Evolutionary conservation across 2,329 filamentous ascomycete genomes (phyloP).

Genomic region (Nemania sp.): DNA sequence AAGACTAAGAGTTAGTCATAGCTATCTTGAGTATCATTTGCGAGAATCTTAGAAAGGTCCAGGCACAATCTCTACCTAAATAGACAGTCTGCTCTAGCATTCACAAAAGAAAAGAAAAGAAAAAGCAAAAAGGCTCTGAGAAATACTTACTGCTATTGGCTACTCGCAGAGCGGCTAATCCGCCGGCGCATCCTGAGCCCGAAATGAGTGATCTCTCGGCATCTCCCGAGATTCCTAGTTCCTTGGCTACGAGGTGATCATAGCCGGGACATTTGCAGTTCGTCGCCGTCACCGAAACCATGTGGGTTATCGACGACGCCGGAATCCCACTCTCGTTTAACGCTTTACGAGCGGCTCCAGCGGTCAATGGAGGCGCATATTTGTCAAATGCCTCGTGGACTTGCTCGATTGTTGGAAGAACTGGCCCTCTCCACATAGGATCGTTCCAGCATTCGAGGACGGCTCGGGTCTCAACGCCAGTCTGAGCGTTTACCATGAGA

Average conservation of each 20-base stretch:
- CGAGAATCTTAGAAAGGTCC: too few relatives aligned
- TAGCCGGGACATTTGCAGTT: constrained; percentile 54
- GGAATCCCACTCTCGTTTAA: constrained; percentile 47
- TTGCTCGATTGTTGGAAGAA: constrained; percentile 44
- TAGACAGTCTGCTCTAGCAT: too few relatives aligned
- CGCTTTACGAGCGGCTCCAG: constrained; percentile 50
- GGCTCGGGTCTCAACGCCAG: constrained; percentile 34
- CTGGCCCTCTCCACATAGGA: constrained; percentile 30
- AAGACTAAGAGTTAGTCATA: too few relatives aligned
- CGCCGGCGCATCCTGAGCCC: constrained; percentile 56
- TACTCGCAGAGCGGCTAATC: constrained; percentile 49
- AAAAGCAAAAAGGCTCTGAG: too few relatives aligned
- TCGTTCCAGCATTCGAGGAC: constrained; percentile 37
- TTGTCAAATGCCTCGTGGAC: constrained; percentile 48
- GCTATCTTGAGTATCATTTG: too few relatives aligned
- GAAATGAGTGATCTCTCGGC: constrained; percentile 53
- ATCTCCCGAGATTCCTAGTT: constrained; percentile 47
- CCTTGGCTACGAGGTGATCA: constrained; percentile 53
- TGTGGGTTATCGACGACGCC: constrained; percentile 52
- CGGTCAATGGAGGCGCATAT: constrained; percentile 49
- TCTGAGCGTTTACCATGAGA: constrained; percentile 34
- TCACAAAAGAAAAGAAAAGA: too few relatives aligned
- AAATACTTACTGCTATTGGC: constrained; percentile 41
- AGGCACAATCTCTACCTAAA: too few relatives aligned
- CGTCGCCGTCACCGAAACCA: constrained; percentile 55